phyloP scores from a whole-genome alignment of 129 eudicot species.

The Saposhnikovia divaricata region DNA sequence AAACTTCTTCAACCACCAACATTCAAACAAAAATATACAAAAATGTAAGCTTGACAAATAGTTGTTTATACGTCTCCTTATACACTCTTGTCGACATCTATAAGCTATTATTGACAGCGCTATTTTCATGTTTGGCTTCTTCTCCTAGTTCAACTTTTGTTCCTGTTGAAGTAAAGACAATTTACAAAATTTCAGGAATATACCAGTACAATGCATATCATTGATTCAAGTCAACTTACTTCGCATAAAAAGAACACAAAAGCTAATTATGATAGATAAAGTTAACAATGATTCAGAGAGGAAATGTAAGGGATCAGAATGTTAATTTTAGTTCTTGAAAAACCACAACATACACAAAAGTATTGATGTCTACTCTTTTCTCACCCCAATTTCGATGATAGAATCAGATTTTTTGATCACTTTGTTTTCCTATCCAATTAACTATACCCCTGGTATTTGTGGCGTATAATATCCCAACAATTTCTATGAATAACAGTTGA shows the following conservation, averaged over 20 bases:
- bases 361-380: background rate
- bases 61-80: too few relatives aligned
- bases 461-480: background rate
- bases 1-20: too few relatives aligned
- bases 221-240: background rate
- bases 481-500: background rate
- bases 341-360: too few relatives aligned
- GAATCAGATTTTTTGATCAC: too few relatives aligned
- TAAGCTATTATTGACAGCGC: conserved; percentile 27
- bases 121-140: conserved; percentile 34
- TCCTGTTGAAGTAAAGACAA: conserved; percentile 32
- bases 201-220: background rate
- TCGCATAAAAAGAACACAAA: background rate
- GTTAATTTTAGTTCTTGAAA: too few relatives aligned
- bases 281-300: background rate
- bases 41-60: too few relatives aligned
- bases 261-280: background rate
- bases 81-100: too few relatives aligned
- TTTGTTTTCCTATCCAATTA: background rate
- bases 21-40: too few relatives aligned
- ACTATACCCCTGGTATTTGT: background rate
- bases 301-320: background rate
- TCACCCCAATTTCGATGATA: too few relatives aligned
- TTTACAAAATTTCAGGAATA: background rate
- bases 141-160: conserved; percentile 49